Evolutionary conservation across 768 basidiomycete genomes (phyloP), one percentile per base, ranked within the genome.

Genomic region (Trichaptum fuscoviolaceum): DNA sequence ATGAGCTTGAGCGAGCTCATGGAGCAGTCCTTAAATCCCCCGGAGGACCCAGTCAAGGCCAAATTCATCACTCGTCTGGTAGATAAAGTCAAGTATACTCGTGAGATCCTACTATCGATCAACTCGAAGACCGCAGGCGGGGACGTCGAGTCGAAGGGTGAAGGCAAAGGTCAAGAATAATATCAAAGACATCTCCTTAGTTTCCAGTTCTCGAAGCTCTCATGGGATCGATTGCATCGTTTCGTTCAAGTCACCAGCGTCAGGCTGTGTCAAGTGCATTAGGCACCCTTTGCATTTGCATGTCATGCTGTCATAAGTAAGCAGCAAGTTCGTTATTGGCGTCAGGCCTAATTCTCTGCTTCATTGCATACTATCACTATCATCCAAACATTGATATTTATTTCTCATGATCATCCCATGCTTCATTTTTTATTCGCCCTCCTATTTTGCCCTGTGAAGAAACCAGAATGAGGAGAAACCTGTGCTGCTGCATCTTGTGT

Each of bases 31-130:
- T 70, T 87, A 23, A 74, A 76, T 0, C 66, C 78, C 3, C 75
- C 75, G 8, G 67, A 79, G 23, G 85, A 89, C 65, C 77, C 82
- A 5, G 87, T 87, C 18, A 76, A 85, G 69, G 79, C 81, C 64
- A 90, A 88, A 76, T 85, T 87, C 71, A 80, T 85, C 64, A 83
- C 84, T 71, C 83, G 83, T 64, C 75, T 95, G 36, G 75, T 94
- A 35, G 89, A 89, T 69, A 94, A 94, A 79, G 83, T 95, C 70
- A 88, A 88, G 76, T 95, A 92, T 75, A 92, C 90, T 80, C 90
- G 89, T 73, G 93, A 95, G 74, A 91, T 95, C 35, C 81, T 95
- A 62, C 75, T 83, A 65, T 88, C 87, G 68, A 93, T 93, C 69
- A 61, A 52, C 42, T 52, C 42, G 42, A 52, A 52, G 20, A 20